Evolutionary conservation across 2,329 filamentous ascomycete genomes (phyloP), one percentile per base, ranked within the genome.

Genomic region (Botryotinia narcissicola): DNA sequence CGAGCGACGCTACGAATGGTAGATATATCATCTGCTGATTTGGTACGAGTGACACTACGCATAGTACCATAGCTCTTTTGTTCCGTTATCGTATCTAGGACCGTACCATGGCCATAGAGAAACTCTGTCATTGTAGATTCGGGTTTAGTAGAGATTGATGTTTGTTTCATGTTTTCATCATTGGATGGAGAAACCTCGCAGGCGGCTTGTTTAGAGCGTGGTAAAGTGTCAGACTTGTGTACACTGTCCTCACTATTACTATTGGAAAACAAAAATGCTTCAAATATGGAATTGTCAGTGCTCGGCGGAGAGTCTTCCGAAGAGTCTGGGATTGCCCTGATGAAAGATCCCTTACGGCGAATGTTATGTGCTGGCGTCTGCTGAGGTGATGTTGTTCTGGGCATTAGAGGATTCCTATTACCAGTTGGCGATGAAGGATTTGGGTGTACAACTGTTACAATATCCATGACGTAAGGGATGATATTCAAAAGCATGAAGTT

Each of bases 21-120:
- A 35, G 64, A 68, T 68, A 71, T 77, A 51, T 78, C 75, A 68
- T 80, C 78, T 2, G 75, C 75, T 8, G 80, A 81, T 57, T 77
- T 80, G 3, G 78, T 74, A 37, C 75, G 77, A 46, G 73, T 54
- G 75, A 76, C 44, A n/a, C 74, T 78, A 20, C 80, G 78, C 25
- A 84, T 78, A 2, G 83, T 83, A 9, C 79, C 75, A 70, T 77
- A 77, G 76, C 82, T 84, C 71, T 81, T 82, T 76, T 83, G 81
- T 77, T 84, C 83, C n/a, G 80, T 78, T 75, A 84, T 84, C 22
- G 83, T 83, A 32, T 80, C 78, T 1, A 84, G 80, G 42, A 81
- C 77, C 6, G 83, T 84, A 32, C 83, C 83, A 72, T 80, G 78
- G 32, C 83, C 83, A 74, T 84, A 84, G 3, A 81, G 76, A 75